These are phyloP conservation scores for Scheffersomyces lignosus DNA, from an alignment of 805 yeast genomes.

Conservation along the genomic window DNA sequence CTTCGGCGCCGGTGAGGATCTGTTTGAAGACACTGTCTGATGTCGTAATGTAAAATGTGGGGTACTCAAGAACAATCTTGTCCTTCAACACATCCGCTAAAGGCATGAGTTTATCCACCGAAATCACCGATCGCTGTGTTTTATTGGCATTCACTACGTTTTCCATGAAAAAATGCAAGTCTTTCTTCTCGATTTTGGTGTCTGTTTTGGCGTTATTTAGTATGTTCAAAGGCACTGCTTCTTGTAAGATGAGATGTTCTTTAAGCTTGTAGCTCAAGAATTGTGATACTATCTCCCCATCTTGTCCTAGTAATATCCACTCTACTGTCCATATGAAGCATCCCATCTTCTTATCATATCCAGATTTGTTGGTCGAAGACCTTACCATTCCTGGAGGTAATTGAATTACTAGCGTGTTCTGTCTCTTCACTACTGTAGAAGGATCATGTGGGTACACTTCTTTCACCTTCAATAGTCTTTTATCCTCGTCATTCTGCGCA, in stretches of 20 bases:
- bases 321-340: conserved; percentile 79
- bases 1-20: not conserved
- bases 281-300: conserved; percentile 24
- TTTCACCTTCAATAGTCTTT: conserved; percentile 20
- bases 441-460: conserved; percentile 27
- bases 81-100: conserved; percentile 54
- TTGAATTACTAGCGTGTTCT: conserved; percentile 65
- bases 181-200: conserved; percentile 21
- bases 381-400: conserved; percentile 78
- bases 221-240: conserved; percentile 43
- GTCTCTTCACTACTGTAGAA: conserved; percentile 37
- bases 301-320: conserved; percentile 50
- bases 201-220: conserved; percentile 16
- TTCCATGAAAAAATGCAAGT: conserved; percentile 32
- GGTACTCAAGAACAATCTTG: conserved; percentile 71
- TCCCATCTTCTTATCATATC: conserved; percentile 63
- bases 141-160: conserved; percentile 21
- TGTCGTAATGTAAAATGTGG: conserved; percentile 58
- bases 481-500: conserved; percentile 18
- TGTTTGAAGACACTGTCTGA: conserved; percentile 1
- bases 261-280: conserved; percentile 45
- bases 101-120: conserved; percentile 30
- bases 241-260: conserved; percentile 35
- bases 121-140: conserved; percentile 30
- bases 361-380: conserved; percentile 60